These are phyloP conservation scores for Botrytis hyacinthi DNA, from an alignment of 2,329 filamentous ascomycete species.

Conservation along the genomic window DNA sequence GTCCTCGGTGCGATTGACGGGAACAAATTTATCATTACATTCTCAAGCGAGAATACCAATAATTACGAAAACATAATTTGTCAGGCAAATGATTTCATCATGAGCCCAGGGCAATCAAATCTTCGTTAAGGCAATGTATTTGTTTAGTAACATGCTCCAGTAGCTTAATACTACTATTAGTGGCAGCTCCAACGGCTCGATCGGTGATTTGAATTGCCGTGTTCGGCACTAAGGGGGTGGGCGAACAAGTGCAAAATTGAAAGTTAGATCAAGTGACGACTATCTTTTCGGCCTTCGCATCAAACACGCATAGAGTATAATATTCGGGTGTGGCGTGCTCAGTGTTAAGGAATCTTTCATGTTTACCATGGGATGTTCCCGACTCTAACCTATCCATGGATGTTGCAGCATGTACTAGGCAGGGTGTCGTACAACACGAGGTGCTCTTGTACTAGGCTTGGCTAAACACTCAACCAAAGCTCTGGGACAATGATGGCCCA, in stretches of 20 bases:
- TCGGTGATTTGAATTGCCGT: neutral
- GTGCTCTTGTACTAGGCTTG: slow-evolving; percentile 8
- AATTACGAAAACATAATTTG: neutral
- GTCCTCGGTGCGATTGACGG: neutral
- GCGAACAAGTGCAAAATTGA: neutral
- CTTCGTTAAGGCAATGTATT: neutral
- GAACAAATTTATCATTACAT: neutral
- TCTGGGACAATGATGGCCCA: neutral
- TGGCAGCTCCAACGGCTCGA: neutral
- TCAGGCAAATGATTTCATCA: neutral
- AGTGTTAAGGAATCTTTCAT: neutral
- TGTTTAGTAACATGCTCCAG: slow-evolving; percentile 7
- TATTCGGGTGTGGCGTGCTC: neutral
- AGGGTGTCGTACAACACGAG: slow-evolving; percentile 9
- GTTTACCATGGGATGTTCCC: neutral
- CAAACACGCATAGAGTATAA: neutral
- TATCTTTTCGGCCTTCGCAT: neutral
- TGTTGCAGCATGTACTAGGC: slow-evolving; percentile 14
- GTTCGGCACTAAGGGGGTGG: neutral
- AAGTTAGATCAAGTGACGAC: slow-evolving; percentile 1
- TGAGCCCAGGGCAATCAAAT: neutral
- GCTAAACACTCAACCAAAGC: slow-evolving; percentile 2
- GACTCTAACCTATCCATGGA: slow-evolving; percentile 1
- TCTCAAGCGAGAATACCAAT: slow-evolving; percentile 7
- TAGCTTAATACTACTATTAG: neutral